Evolutionary conservation across 2,329 filamentous ascomycete species (phyloP), one percentile per base, ranked within the genome.

Genomic region (Alternaria ventricosa): DNA sequence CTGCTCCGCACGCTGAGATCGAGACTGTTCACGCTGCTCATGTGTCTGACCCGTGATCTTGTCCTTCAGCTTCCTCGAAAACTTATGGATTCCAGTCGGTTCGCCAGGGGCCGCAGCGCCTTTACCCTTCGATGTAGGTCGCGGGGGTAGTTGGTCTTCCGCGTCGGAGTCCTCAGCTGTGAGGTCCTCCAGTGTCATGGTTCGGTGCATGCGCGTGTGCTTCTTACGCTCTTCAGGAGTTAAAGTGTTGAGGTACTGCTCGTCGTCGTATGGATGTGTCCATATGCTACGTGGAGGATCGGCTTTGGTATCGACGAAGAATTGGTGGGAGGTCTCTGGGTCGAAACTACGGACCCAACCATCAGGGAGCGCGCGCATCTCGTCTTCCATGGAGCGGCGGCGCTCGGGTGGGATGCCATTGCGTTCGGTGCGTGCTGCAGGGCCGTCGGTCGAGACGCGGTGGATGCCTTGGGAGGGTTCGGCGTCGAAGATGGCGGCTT

Each of bases 321-420:
- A 90, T 70, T 89, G 87, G 70, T 89, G 88, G 18, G 84, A 73
- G 12, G 81, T 82, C 55, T 84, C 71, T 1, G 82, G 73, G 71
- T 90, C 87, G 74, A 84, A 89, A 62, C 84, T 82, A 4, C 88
- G 80, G 1, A 88, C 78, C 87, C 87, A 89, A 45, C 87, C 87
- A 13, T 75, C 61, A 0, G 88, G 87, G 0, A 89, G 80, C 1
- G 83, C 80, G 5, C 88, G 82, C 9, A 80, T 75, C 69, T 88
- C 86, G 68, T 89, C 88, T 79, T 89, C 87, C 87, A 89, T 89
- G 23, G 82, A 85, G n/a, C 87, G 83, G 12, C 87, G 83, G 33
- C 79, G 78, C 11, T 81, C 79, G 2, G 83, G 79, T 0, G 87
- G 85, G 45, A 89, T 88, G 57, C 84, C 85, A 81, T 86, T 86